Conservation (phyloP, 2,329 filamentous ascomycete species). For the Botryotinia narcissicola region DNA sequence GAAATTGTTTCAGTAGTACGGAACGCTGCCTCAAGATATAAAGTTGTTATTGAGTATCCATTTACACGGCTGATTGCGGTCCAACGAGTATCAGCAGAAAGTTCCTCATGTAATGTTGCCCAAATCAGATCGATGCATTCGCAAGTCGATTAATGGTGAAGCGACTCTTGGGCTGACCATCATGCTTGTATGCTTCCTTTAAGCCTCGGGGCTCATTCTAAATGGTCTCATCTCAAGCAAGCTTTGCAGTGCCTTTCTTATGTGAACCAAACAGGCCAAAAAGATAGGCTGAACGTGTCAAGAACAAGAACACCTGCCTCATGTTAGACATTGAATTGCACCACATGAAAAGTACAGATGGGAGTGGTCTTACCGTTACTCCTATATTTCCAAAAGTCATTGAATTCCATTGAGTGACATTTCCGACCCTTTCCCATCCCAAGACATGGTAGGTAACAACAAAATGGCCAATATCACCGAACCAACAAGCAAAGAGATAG, state of each 20-base stretch:
- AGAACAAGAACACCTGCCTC: slow-evolving; percentile 51
- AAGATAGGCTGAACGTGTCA: slow-evolving; percentile 57
- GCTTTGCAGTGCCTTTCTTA: neutral
- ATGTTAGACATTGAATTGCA: neutral
- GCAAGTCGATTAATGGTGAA: neutral
- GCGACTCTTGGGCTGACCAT: neutral
- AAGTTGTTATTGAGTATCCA: neutral
- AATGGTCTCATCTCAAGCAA: neutral
- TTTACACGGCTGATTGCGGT: neutral
- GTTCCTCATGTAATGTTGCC: neutral
- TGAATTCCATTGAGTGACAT: slow-evolving; percentile 61
- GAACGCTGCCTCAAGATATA: neutral
- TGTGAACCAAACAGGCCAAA: slow-evolving; percentile 57
- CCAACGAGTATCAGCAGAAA: neutral
- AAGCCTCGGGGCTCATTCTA: neutral
- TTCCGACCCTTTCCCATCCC: slow-evolving; percentile 52
- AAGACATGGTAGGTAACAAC: slow-evolving; percentile 58
- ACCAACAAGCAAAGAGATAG: slow-evolving; percentile 63
- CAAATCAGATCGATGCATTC: neutral
- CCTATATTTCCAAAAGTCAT: slow-evolving; percentile 74
- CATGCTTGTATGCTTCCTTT: neutral
- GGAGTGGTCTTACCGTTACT: slow-evolving; percentile 49
- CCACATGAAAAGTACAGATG: neutral
- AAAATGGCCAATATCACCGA: slow-evolving; percentile 67
- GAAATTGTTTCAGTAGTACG: neutral